phyloP scores from a whole-genome alignment of 129 eudicot genomes.

The Sambucus nigra region DNA sequence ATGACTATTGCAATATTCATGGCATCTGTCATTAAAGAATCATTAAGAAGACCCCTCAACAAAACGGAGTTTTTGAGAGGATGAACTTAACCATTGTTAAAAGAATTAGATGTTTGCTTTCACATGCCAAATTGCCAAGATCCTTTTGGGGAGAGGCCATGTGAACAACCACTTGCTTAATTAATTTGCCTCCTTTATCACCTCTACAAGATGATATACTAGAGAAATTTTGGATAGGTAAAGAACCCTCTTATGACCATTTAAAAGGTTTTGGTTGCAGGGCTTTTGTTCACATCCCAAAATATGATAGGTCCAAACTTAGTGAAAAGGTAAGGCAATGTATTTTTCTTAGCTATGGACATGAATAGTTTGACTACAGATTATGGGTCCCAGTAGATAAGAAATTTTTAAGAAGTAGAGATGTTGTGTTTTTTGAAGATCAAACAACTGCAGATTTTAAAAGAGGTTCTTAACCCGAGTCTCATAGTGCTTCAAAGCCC shows the following conservation, averaged over 20 bases:
- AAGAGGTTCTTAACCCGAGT: too few species aligned
- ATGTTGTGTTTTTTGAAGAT: slow-evolving; percentile 13
- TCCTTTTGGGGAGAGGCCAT: slow-evolving; percentile 3
- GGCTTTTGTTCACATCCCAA: slow-evolving; percentile 10
- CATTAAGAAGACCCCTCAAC: too few species aligned
- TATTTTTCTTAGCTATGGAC: not conserved
- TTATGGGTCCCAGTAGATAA: not conserved
- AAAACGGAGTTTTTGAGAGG: too few species aligned
- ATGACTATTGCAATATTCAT: not conserved
- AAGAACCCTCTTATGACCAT: not conserved
- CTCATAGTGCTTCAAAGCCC: too few species aligned
- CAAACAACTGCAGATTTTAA: too few species aligned
- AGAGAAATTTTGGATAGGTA: slow-evolving; percentile 1
- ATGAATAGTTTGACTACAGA: not conserved
- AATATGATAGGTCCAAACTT: not conserved
- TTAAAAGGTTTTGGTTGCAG: slow-evolving; percentile 8
- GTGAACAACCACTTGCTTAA: not conserved
- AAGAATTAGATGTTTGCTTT: slow-evolving; percentile 1
- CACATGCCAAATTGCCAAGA: slow-evolving; percentile 1
- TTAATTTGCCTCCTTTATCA: not conserved
- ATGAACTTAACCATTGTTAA: slow-evolving; percentile 3
- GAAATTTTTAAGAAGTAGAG: not conserved
- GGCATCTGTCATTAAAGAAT: slow-evolving; percentile 1
- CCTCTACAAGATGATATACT: slow-evolving; percentile 2
- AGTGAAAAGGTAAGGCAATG: not conserved